These are phyloP conservation scores for Breviolum minutum DNA, from an alignment of 73 alveolate genomes.

Conservation along the genomic window DNA sequence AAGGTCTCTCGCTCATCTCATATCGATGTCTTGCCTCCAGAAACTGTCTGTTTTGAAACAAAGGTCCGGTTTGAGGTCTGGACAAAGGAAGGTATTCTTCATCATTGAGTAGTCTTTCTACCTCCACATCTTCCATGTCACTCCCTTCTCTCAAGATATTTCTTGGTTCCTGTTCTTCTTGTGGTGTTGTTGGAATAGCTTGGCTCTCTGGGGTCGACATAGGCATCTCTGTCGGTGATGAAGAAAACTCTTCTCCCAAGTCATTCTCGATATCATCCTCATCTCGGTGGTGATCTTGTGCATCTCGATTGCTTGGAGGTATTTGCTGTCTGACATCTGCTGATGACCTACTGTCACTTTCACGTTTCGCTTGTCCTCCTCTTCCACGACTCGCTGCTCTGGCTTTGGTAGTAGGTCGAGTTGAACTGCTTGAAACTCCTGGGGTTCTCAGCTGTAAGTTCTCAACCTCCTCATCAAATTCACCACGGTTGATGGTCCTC, in stretches of 20 bases:
- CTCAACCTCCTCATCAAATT: neutral
- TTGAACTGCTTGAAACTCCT: neutral
- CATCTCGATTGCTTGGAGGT: neutral
- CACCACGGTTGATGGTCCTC: neutral
- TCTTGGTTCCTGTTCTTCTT: too few relatives aligned
- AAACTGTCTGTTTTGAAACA: neutral
- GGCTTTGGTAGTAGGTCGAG: neutral
- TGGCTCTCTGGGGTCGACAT: neutral
- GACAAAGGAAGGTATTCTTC: neutral
- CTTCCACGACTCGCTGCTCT: neutral
- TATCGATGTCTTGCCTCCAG: slow-evolving; percentile 4
- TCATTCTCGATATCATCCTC: neutral
- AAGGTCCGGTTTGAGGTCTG: neutral
- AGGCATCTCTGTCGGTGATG: neutral
- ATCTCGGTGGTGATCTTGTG: neutral
- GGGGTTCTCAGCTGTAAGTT: neutral
- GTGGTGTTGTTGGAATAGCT: neutral
- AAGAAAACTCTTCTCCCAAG: neutral
- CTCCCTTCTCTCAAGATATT: neutral
- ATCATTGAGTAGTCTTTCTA: neutral
- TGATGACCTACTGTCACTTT: too few relatives aligned
- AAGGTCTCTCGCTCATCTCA: neutral
- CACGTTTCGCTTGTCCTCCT: too few relatives aligned
- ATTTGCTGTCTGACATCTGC: neutral
- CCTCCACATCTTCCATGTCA: neutral